Conservation (phyloP, 148 eudicot species). For the Cornus florida region DNA sequence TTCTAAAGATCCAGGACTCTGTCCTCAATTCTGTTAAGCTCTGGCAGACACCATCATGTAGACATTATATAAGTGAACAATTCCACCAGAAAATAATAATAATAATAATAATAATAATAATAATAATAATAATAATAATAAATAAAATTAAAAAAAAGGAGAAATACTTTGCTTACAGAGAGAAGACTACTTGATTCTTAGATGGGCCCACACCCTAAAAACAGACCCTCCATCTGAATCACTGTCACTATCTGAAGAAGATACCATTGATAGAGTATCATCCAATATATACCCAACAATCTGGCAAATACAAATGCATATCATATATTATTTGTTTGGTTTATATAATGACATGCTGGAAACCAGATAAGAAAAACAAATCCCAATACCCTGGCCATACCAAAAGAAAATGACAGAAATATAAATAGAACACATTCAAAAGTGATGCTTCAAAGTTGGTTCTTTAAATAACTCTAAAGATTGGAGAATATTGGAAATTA, state of each 20-base stretch:
- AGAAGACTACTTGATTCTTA: not conserved
- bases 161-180: not conserved
- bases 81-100: not conserved
- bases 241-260: constrained; percentile 59
- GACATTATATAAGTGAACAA: not conserved
- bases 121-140: too few relatives aligned
- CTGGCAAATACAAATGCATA: constrained; percentile 34
- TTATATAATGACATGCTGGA: not conserved
- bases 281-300: constrained; percentile 52
- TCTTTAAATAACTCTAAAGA: not conserved
- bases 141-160: too few relatives aligned
- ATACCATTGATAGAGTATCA: constrained; percentile 19
- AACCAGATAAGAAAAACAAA: not conserved
- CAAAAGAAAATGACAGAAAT: not conserved
- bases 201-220: constrained; percentile 48
- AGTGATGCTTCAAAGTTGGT: not conserved
- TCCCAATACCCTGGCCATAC: not conserved
- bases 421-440: too few relatives aligned
- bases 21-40: not conserved
- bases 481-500: too few relatives aligned
- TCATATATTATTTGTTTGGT: not conserved
- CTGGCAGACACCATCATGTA: not conserved
- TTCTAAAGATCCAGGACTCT: not conserved
- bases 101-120: too few relatives aligned
- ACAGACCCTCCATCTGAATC: constrained; percentile 46